Base-by-base conservation (phyloP, 202 grass and related monocot genomes). In the Eragrostis tef region DNA sequence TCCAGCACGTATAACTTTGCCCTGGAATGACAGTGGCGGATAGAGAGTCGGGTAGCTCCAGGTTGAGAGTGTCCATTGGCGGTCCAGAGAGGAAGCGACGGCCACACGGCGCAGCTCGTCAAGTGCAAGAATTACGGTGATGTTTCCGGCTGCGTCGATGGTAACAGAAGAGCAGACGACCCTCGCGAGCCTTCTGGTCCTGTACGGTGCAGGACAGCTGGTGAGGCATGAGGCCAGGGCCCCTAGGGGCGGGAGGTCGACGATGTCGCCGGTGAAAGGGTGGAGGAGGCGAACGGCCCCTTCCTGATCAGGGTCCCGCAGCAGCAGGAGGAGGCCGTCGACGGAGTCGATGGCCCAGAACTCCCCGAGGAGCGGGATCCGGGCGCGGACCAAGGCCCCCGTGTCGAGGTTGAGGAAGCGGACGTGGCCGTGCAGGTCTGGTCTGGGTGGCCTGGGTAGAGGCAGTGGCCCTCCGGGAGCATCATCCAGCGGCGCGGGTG, bases 251-350 rank as follows among this genome's bases (percentile, higher is more conserved):
- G 73, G 36, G 20, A 75, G 36, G 13, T 61, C 8, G 7, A 3
- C 4, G 39, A 46, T 17, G 73, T 61, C 53, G 54, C 54, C 54
- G 13, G 19, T 74, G 51, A 42, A 74, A 58, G 51, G 51, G 71
- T 75, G 52, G 72, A 75, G 34, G 72, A 75, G 52, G 52, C 51
- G 53, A 4, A 75, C 20, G 52, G 20, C 53, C 11, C 11, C 60
- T 15, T 64, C 25, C 66, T 4, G 42, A 20, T 47, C 20, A 11
- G 43, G 20, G 11, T 70, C 11, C 20, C 21, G 42, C 43, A 70
- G 7, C 6, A 70, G 67, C 1, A 70, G 43, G 6, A 70, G 67
- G 67, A 70, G 42, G 66, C 42, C 66, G 20, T 69, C 41, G 11
- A 68, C 9, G 11, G 41, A 68, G 4, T 68, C 65, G n/a, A 68